A percentile compares a stretch with the other conserved stretches of the same genome.
Evolutionary conservation across 257 asterid species (phyloP).

Genomic region (Fraxinus anomala): DNA sequence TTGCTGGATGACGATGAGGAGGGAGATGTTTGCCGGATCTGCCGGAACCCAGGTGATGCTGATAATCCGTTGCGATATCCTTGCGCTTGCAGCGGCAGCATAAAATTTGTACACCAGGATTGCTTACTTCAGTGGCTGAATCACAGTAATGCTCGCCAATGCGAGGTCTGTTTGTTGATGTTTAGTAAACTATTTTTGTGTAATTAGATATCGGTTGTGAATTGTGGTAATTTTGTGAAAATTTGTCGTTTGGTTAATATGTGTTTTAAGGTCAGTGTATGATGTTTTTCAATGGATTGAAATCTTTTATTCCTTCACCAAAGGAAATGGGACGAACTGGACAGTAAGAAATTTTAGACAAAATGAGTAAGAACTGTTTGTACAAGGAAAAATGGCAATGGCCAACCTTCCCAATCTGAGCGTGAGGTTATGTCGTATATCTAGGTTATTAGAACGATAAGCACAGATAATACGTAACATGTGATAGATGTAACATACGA

Average conservation of each 20-base stretch:
- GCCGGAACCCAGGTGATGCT: conserved; percentile 86
- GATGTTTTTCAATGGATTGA: neutral
- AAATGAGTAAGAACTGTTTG: neutral
- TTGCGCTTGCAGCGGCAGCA: conserved; percentile 98
- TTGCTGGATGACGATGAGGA: conserved; percentile 85
- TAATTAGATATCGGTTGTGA: neutral
- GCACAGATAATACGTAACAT: neutral
- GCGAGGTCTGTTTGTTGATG: conserved; percentile 67
- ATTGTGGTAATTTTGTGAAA: conserved; percentile 16
- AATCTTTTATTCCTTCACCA: neutral
- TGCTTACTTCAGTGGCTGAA: conserved; percentile 99
- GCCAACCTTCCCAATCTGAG: neutral
- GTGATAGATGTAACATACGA: neutral
- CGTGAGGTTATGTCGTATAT: neutral
- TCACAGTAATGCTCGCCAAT: conserved; percentile 97
- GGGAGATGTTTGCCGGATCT: conserved; percentile 98
- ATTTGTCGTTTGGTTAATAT: neutral
- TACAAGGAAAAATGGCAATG: neutral
- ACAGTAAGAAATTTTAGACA: neutral
- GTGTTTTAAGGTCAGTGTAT: conserved; percentile 10
- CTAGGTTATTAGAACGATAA: neutral
- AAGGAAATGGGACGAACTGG: neutral
- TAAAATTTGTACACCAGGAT: conserved; percentile 94
- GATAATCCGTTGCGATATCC: conserved; percentile 93
- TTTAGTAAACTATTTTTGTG: neutral